A percentile compares a stretch with the other conserved stretches of the same genome.
phyloP scores from a whole-genome alignment of 1,284 basidiomycete genomes.

The Lignosus rhinocerotis region DNA sequence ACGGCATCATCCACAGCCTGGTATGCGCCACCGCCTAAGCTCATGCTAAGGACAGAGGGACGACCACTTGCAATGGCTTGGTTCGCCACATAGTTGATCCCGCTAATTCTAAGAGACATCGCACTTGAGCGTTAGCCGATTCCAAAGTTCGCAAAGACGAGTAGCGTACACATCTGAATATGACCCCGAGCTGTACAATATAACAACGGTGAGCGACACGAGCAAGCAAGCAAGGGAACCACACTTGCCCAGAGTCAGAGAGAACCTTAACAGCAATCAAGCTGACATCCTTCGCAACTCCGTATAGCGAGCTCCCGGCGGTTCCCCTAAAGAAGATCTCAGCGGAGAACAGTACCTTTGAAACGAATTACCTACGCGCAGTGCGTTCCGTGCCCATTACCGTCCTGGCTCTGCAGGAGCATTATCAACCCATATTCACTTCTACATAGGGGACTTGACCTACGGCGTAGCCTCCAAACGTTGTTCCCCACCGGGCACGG shows the following conservation, averaged over 20 bases:
- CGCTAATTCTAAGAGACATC: background rate
- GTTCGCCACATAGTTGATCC: background rate
- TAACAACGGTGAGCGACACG: background rate
- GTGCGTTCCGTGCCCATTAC: slow-evolving; percentile 54
- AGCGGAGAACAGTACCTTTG: background rate
- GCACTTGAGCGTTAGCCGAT: background rate
- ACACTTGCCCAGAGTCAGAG: slow-evolving; percentile 51
- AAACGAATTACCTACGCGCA: slow-evolving; percentile 32
- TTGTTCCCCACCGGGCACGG: slow-evolving; percentile 67
- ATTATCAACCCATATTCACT: background rate
- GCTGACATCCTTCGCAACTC: slow-evolving; percentile 69
- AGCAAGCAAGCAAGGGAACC: background rate
- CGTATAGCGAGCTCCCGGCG: slow-evolving; percentile 60
- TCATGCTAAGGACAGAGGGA: slow-evolving; percentile 70
- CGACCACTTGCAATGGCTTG: slow-evolving; percentile 50
- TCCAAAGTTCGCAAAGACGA: background rate
- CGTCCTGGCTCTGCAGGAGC: slow-evolving; percentile 57
- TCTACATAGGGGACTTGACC: background rate
- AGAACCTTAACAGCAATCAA: slow-evolving; percentile 78
- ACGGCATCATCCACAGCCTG: slow-evolving; percentile 67
- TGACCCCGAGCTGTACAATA: background rate
- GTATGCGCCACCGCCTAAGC: slow-evolving; percentile 66
- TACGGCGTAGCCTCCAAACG: slow-evolving; percentile 33
- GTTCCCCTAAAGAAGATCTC: slow-evolving; percentile 40
- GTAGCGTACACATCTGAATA: background rate